phyloP scores from a whole-genome alignment of 1,139 yeast species.

The Barnettozyma hawaiiensis region DNA sequence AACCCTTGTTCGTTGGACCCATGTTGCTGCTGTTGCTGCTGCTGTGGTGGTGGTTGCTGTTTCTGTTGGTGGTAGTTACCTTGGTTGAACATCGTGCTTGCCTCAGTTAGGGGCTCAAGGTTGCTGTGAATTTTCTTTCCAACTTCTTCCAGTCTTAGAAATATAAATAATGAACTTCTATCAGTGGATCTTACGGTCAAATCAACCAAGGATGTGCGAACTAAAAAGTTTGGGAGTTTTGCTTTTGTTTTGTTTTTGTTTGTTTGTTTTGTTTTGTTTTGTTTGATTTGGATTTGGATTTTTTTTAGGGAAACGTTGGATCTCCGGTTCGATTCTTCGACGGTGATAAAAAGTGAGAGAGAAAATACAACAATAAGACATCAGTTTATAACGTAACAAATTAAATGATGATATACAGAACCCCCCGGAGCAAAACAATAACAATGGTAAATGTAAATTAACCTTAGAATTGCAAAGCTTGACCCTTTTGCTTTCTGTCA shows the following conservation, averaged over 20 bases:
- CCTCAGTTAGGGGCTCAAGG: neutral
- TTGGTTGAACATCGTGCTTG: constrained; percentile 18
- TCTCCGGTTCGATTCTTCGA: neutral
- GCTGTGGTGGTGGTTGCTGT: neutral
- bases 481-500: constrained; percentile 99
- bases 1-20: constrained; percentile 22
- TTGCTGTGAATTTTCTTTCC: too few species aligned
- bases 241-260: neutral
- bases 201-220: too few species aligned
- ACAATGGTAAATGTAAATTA: constrained; percentile 15
- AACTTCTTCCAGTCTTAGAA: neutral
- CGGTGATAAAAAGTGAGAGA: too few species aligned
- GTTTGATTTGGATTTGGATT: too few species aligned
- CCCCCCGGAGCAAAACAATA: constrained; percentile 25
- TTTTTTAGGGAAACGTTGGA: too few species aligned
- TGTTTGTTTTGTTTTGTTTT: too few species aligned
- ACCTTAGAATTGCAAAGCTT: constrained; percentile 87
- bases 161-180: neutral
- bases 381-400: constrained; percentile 18
- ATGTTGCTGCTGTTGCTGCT: constrained; percentile 21
- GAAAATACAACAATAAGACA: too few species aligned
- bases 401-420: constrained; percentile 26
- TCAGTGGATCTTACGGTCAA: neutral
- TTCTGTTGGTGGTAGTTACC: constrained; percentile 22
- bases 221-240: too few species aligned